A percentile compares a stretch with the other conserved stretches of the same genome.
Conservation (phyloP, 2,329 filamentous ascomycete species). For the Botrytis porri region DNA sequence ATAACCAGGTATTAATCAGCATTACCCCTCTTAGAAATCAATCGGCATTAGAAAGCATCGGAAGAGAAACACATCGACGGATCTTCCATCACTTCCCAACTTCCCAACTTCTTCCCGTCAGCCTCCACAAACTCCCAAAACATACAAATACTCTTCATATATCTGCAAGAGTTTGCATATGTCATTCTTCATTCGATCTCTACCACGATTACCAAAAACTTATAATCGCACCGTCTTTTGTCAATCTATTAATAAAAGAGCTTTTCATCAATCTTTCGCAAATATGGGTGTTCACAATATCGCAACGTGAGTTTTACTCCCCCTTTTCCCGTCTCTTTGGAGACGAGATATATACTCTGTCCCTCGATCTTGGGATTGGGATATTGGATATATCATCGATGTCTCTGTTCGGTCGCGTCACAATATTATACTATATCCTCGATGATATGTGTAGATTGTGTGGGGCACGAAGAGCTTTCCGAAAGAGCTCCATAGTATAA, state of each 20-base stretch:
- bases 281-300: constrained; percentile 48
- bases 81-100: background rate
- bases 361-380: background rate
- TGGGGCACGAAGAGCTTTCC: constrained; percentile 1
- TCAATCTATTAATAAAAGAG: constrained; percentile 20
- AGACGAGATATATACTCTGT: background rate
- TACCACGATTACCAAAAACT: constrained; percentile 21
- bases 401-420: background rate
- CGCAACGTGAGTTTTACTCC: constrained; percentile 37
- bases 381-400: background rate
- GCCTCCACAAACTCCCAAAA: background rate
- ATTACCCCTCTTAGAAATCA: constrained; percentile 25
- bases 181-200: constrained; percentile 26
- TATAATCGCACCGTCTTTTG: constrained; percentile 11
- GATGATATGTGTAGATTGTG: background rate
- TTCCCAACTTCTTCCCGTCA: background rate
- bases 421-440: background rate
- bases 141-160: constrained; percentile 2
- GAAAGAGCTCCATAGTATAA: background rate
- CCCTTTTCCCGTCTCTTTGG: background rate
- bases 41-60: constrained; percentile 2
- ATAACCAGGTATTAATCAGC: background rate
- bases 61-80: background rate
- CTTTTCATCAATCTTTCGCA: constrained; percentile 41
- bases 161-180: constrained; percentile 19